Percentiles rank a stretch among this genome's conserved stretches.
phyloP scores from a whole-genome alignment of 371 early-diverging fungal species.

The Catenaria anguillulae region DNA sequence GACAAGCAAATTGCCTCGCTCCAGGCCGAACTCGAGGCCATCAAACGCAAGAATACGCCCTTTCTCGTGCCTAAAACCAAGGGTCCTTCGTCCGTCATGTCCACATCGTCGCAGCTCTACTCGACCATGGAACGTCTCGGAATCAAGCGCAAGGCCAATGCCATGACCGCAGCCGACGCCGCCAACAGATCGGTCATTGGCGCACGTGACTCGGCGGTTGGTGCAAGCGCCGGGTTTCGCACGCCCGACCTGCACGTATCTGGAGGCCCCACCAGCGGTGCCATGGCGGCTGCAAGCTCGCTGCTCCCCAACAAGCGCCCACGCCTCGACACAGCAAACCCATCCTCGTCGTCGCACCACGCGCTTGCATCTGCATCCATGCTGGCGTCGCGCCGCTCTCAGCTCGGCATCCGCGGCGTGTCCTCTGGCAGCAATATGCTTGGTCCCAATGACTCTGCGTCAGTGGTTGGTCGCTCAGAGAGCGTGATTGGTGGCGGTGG shows the following conservation, averaged over 20 bases:
- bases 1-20: neutral
- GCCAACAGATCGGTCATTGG: no score
- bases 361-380: no score
- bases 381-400: no score
- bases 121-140: neutral
- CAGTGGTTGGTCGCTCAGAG: neutral
- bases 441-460: neutral
- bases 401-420: no score
- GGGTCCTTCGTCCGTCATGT: neutral
- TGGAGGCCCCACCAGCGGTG: no score
- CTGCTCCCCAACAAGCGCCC: neutral
- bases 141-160: neutral
- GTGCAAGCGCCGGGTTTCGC: neutral
- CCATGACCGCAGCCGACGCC: no score
- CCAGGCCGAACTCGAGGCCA: neutral
- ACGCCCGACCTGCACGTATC: neutral
- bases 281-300: neutral
- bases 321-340: no score
- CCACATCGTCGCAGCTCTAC: neutral
- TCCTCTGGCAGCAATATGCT: no score
- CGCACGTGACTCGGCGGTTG: neutral
- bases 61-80: neutral
- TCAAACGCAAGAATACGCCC: neutral
- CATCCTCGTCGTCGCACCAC: no score
- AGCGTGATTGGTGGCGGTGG: neutral